phyloP scores from a whole-genome alignment of 805 yeast genomes.

The Cyberlindnera maritima region DNA sequence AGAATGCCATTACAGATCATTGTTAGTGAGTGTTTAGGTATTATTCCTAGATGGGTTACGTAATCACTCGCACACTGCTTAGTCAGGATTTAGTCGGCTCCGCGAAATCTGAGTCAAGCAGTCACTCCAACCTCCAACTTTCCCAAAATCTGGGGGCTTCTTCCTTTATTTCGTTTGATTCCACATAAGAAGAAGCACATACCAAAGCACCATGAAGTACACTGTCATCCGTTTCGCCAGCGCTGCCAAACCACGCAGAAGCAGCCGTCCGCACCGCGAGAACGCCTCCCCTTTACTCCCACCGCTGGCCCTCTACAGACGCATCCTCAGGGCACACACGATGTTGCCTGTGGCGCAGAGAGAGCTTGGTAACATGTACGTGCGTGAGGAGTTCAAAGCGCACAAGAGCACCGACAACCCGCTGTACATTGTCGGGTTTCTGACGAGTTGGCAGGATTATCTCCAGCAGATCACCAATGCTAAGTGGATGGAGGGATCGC shows the following conservation, averaged over 20 bases:
- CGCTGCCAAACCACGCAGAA: slow-evolving; percentile 8
- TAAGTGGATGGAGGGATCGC: slow-evolving; percentile 59
- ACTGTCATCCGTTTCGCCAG: slow-evolving; percentile 7
- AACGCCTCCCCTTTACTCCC: slow-evolving; percentile 60
- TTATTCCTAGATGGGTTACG: too few relatives aligned
- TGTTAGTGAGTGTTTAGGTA: too few relatives aligned
- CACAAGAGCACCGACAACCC: slow-evolving; percentile 86
- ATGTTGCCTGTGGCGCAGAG: slow-evolving; percentile 66
- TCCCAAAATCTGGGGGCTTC: too few relatives aligned
- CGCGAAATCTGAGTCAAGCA: too few relatives aligned
- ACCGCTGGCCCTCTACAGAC: slow-evolving; percentile 74
- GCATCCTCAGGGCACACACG: slow-evolving; percentile 79
- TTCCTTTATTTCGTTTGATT: too few relatives aligned
- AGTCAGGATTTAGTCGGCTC: too few relatives aligned
- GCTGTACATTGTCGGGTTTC: slow-evolving; percentile 86
- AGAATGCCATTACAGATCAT: too few relatives aligned
- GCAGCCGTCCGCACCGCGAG: slow-evolving; percentile 13
- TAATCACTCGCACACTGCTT: too few relatives aligned
- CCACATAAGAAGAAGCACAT: too few relatives aligned
- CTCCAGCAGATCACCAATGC: slow-evolving; percentile 56
- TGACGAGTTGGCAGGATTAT: slow-evolving; percentile 93
- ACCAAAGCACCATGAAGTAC: background rate
- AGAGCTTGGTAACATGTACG: slow-evolving; percentile 85
- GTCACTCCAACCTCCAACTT: too few relatives aligned
- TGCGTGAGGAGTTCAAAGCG: slow-evolving; percentile 82